phyloP scores from a whole-genome alignment of 2,329 filamentous ascomycete genomes.

The Penicillium sp. region DNA sequence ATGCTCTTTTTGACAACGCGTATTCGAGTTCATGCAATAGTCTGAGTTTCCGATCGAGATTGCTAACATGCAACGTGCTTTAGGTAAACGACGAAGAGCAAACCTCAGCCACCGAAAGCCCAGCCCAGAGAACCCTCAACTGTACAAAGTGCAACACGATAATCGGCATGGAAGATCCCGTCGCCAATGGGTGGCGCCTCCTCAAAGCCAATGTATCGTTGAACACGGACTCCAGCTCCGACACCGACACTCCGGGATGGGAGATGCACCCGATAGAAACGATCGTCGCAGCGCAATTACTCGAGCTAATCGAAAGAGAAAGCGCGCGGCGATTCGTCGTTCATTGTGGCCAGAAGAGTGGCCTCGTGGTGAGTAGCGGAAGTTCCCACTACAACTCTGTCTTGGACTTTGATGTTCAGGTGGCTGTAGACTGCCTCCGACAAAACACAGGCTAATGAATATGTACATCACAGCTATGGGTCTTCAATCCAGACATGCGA shows the following conservation, averaged over 20 bases:
- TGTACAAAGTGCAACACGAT: slow-evolving; percentile 32
- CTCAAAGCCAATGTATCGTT: slow-evolving; percentile 48
- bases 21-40: not conserved
- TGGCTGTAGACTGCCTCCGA: too few species aligned
- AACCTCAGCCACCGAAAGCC: slow-evolving; percentile 26
- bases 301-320: slow-evolving; percentile 54
- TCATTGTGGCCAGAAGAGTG: slow-evolving; percentile 34
- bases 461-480: slow-evolving; percentile 48
- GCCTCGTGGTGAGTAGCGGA: slow-evolving; percentile 36
- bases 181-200: slow-evolving; percentile 47
- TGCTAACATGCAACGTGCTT: slow-evolving; percentile 14
- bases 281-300: slow-evolving; percentile 53
- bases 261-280: slow-evolving; percentile 35
- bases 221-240: slow-evolving; percentile 12
- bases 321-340: slow-evolving; percentile 56
- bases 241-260: slow-evolving; percentile 32
- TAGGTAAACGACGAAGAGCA: slow-evolving; percentile 33
- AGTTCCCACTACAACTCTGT: not conserved
- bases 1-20: not conserved
- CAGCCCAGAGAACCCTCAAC: slow-evolving; percentile 30
- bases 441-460: not conserved
- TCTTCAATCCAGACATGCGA: slow-evolving; percentile 58
- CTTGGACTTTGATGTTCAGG: not conserved
- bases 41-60: not conserved
- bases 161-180: slow-evolving; percentile 41